These are phyloP conservation scores for Penicillium sp. DNA, from an alignment of 2,329 filamentous ascomycete species.

Conservation along the genomic window DNA sequence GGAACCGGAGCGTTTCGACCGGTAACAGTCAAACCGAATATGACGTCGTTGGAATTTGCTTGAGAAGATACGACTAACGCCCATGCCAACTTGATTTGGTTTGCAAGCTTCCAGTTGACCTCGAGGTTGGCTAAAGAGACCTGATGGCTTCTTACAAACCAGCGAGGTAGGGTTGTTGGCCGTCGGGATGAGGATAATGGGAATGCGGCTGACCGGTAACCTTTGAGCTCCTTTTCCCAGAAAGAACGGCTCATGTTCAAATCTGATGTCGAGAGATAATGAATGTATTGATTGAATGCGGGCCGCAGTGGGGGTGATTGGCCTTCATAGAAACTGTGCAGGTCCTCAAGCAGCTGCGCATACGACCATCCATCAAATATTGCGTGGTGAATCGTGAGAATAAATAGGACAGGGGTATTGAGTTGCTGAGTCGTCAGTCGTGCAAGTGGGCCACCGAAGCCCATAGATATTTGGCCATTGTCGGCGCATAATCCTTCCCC, in stretches of 20 bases:
- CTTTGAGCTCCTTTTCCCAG: not conserved
- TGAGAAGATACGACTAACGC: constrained; percentile 36
- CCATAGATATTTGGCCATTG: not conserved
- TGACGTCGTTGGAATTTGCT: constrained; percentile 36
- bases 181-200: not conserved
- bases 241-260: not conserved
- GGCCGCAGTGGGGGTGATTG: not conserved
- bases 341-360: constrained; percentile 13
- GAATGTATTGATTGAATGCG: constrained; percentile 1
- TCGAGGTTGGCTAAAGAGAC: not conserved
- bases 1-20: constrained; percentile 38
- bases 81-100: constrained; percentile 29
- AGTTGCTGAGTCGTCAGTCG: not conserved
- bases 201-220: not conserved
- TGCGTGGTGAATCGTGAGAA: constrained; percentile 43
- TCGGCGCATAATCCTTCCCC: not conserved
- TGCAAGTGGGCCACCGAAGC: not conserved
- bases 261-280: not conserved
- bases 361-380: constrained; percentile 40
- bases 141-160: not conserved
- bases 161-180: not conserved
- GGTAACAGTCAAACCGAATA: constrained; percentile 42
- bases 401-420: constrained; percentile 30
- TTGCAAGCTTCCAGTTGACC: constrained; percentile 2
- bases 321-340: constrained; percentile 6